A percentile compares a stretch with the other conserved stretches of the same genome.
phyloP scores from a whole-genome alignment of 805 yeast genomes.

The Starmerella bombicola region DNA sequence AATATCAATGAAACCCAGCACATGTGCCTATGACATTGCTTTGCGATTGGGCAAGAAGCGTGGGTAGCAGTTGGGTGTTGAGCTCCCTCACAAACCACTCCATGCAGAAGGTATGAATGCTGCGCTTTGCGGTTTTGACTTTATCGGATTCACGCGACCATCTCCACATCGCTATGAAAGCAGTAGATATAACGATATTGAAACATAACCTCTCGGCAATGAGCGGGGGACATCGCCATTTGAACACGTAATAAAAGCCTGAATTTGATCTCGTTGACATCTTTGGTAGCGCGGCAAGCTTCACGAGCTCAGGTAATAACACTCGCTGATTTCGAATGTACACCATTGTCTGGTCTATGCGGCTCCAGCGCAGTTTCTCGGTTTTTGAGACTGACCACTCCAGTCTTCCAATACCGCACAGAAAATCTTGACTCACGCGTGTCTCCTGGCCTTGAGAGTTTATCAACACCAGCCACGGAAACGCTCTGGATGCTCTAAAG shows the following conservation, averaged over 20 bases:
- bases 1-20: constrained; percentile 14
- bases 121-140: background rate
- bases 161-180: constrained; percentile 10
- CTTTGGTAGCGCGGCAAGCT: background rate
- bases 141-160: constrained; percentile 9
- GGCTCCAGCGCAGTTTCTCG: constrained; percentile 5
- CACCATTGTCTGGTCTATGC: background rate
- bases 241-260: background rate
- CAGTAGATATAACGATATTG: constrained; percentile 7
- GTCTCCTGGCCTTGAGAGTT: background rate
- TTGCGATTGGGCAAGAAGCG: background rate
- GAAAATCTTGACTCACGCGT: background rate
- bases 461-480: constrained; percentile 3
- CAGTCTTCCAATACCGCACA: background rate
- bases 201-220: background rate
- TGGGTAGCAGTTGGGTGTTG: background rate
- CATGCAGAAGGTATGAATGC: background rate
- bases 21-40: constrained; percentile 11
- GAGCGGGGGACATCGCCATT: background rate
- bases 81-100: constrained; percentile 3
- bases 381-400: constrained; percentile 4
- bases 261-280: background rate
- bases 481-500: constrained; percentile 6
- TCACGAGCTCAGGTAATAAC: constrained; percentile 3
- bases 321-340: background rate